Base-by-base conservation (phyloP, 768 basidiomycete genomes). In the Boletus subcaerulescens region DNA sequence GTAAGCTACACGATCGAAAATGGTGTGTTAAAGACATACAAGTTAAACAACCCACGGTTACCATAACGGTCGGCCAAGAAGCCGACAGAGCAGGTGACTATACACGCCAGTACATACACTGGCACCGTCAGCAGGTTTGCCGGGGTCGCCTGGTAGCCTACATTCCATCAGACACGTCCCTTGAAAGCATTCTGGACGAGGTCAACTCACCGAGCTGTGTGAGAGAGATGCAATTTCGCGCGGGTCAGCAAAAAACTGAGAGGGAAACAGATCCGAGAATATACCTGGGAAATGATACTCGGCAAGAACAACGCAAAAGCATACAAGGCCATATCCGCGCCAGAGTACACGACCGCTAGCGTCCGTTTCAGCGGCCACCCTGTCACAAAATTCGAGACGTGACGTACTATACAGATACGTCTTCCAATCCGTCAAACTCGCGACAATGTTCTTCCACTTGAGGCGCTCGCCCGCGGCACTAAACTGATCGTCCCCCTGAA, bases 91-190 rank as follows among this genome's bases (percentile, higher is more conserved):
- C 83, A 87, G 5, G 89, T 91, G 38, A 83, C 67, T 22, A 84
- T 72, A 59, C 86, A 85, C 12, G 89, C 90, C 42, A 82, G 76
- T 9, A 76, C 77, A 62, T 91, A 92, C 36, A 90, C 86, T 0
- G 89, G 90, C 5, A 91, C 87, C 4, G 86, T 88, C 50, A 91
- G 69, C 40, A 91, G 74, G 67, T 91, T 91, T 9, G 90, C 89
- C 0, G 77, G 77, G 0, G 87, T 89, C 4, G 87, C 85, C n/a
- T 72, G 71, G 67, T 76, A 90, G 9, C 87, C 86, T 81, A 52
- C 46, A n/a, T 17, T 13, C 33, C 18, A 31, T 55, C 52, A 58
- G 49, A 32, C 13, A 32, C 20, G 39, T 39, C 32, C 24, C 32
- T 39, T 13, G 22, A 29, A 52, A 36, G 12, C 31, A n/a, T 8